Percentiles rank a stretch among this genome's conserved stretches.
Conservation (phyloP, 225 moss, liverwort and hornwort species). For the Physcomitrellopsis africana region DNA sequence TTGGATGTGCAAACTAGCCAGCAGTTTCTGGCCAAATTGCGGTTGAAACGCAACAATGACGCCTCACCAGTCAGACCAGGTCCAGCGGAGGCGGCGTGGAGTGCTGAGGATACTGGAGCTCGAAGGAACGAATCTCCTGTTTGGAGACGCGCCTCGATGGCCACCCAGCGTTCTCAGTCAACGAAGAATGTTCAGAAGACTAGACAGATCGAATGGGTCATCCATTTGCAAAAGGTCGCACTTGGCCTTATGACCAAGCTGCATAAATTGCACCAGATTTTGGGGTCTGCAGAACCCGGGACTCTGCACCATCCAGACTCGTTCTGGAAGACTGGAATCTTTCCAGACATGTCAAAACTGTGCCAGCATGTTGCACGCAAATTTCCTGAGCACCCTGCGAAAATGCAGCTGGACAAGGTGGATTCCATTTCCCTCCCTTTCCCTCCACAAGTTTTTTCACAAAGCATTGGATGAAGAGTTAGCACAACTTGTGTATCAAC, state of each 20-base stretch:
- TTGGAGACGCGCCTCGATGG: conserved; percentile 79
- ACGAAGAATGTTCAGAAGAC: conserved; percentile 80
- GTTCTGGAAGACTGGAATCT: conserved; percentile 81
- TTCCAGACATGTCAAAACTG: conserved; percentile 92
- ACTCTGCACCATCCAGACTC: conserved; percentile 80
- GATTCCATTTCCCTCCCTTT: background rate
- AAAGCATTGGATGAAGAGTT: background rate
- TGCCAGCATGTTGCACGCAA: conserved; percentile 91
- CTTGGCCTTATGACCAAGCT: conserved; percentile 98
- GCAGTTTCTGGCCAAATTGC: conserved; percentile 73
- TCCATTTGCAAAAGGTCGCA: conserved; percentile 89
- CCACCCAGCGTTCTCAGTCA: conserved; percentile 60
- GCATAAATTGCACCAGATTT: conserved; percentile 81
- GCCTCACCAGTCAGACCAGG: conserved; percentile 67
- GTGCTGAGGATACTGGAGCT: conserved; percentile 56
- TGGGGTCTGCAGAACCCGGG: conserved; percentile 75
- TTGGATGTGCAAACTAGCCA: conserved; percentile 61
- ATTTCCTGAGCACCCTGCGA: conserved; percentile 95
- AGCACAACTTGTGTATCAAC: background rate
- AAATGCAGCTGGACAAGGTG: conserved; percentile 97
- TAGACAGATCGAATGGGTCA: conserved; percentile 97
- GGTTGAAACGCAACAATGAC: conserved; percentile 65
- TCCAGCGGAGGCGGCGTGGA: conserved; percentile 66
- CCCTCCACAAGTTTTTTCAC: background rate
- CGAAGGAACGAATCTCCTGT: conserved; percentile 72